Evolutionary conservation across 1,284 basidiomycete genomes (phyloP).

Genomic region (Phenoliferia sp.): DNA sequence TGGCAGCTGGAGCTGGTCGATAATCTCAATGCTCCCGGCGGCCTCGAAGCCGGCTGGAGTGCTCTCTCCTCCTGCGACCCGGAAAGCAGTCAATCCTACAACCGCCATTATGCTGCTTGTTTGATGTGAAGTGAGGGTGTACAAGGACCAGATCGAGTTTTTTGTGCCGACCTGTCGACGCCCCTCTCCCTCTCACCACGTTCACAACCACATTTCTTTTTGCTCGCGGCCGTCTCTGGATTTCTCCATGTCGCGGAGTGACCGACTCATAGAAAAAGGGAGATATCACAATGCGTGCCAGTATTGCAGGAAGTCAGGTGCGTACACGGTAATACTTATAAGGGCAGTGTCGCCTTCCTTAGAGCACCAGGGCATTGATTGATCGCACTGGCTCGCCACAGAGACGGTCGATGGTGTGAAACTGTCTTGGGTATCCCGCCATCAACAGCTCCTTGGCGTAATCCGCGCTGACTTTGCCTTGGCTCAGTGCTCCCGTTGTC

Average conservation of each 20-base stretch:
- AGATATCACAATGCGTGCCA: too few relatives aligned
- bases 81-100: conserved; percentile 21
- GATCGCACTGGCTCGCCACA: neutral
- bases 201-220: too few relatives aligned
- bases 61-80: conserved; percentile 14
- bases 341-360: neutral
- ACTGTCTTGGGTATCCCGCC: neutral
- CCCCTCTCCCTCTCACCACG: too few relatives aligned
- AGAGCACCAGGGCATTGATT: neutral
- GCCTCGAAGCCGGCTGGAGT: conserved; percentile 18
- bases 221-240: too few relatives aligned
- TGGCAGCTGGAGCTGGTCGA: conserved; percentile 36
- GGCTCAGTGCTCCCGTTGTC: neutral
- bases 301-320: neutral
- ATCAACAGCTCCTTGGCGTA: neutral
- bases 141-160: too few relatives aligned
- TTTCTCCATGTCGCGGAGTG: too few relatives aligned
- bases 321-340: neutral
- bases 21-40: conserved; percentile 33
- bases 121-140: too few relatives aligned
- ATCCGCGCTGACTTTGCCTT: too few relatives aligned
- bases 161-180: too few relatives aligned
- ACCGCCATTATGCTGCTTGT: neutral
- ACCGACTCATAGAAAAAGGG: too few relatives aligned
- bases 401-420: neutral